Percentiles rank a stretch among this genome's conserved stretches.
These are phyloP conservation scores for Sugiyamaella japonica DNA, from an alignment of 1,139 yeast species.

Conservation along the genomic window DNA sequence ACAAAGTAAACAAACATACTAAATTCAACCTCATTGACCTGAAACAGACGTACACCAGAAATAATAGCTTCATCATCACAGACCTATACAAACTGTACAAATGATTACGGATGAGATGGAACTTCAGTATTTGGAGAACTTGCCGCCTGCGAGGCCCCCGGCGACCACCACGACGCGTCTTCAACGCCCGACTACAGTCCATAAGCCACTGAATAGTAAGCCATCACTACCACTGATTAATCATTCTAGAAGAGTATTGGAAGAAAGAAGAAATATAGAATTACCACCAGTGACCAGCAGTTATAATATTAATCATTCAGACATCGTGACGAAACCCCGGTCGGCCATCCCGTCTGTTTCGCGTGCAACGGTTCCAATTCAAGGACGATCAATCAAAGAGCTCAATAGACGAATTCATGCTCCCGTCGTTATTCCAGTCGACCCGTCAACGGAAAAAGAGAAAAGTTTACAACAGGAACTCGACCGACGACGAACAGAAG, in stretches of 20 bases:
- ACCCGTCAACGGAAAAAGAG: background rate
- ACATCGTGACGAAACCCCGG: background rate
- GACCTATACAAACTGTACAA: background rate
- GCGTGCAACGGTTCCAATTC: background rate
- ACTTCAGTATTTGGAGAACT: conserved; percentile 13
- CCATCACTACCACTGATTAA: background rate
- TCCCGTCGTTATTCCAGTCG: background rate
- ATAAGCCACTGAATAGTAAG: conserved; percentile 1
- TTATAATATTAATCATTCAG: background rate
- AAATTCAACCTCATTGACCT: too few species aligned
- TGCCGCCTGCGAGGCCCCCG: conserved; percentile 5
- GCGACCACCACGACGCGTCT: background rate
- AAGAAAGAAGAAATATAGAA: conserved; percentile 2
- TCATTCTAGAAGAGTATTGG: background rate
- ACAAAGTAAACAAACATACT: conserved; percentile 6
- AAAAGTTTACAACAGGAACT: conserved; percentile 20
- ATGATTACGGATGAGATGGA: conserved; percentile 13
- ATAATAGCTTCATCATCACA: too few species aligned
- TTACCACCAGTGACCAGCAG: background rate
- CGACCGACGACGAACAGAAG: conserved; percentile 25
- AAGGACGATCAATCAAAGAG: conserved; percentile 9
- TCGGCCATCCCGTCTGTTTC: background rate
- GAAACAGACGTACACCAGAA: too few species aligned
- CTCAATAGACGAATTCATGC: background rate
- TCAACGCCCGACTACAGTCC: conserved; percentile 8